phyloP scores from a whole-genome alignment of 345 rosid genomes.

The Salix arbutifolia region DNA sequence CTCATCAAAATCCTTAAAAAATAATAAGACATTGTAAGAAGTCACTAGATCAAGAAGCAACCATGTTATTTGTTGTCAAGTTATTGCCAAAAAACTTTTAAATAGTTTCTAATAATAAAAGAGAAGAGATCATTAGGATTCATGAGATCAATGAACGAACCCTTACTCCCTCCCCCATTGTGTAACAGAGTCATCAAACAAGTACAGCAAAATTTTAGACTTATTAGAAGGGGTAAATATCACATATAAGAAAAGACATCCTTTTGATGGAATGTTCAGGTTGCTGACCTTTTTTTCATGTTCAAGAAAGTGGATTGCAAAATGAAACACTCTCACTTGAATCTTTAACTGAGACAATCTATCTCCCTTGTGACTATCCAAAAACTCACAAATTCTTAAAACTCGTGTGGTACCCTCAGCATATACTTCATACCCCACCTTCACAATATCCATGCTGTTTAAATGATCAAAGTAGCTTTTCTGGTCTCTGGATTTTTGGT shows the following conservation, averaged over 20 bases:
- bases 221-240: background rate
- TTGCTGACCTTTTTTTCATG: slow-evolving; percentile 52
- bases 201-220: background rate
- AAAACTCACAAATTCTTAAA: slow-evolving; percentile 66
- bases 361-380: slow-evolving; percentile 44
- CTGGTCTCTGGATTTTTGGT: slow-evolving; percentile 36
- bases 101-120: background rate
- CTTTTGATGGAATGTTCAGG: background rate
- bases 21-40: slow-evolving; percentile 13
- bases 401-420: slow-evolving; percentile 88
- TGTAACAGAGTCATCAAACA: no score
- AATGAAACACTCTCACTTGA: slow-evolving; percentile 57
- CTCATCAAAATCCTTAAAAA: slow-evolving; percentile 51
- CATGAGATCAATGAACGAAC: background rate
- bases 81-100: background rate
- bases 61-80: background rate
- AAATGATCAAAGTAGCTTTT: slow-evolving; percentile 36
- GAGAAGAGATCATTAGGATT: background rate
- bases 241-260: background rate
- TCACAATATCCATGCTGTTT: slow-evolving; percentile 42
- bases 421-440: slow-evolving; percentile 86
- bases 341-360: slow-evolving; percentile 46
- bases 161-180: no score
- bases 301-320: slow-evolving; percentile 72
- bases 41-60: background rate